phyloP scores from a whole-genome alignment of 2,329 filamentous ascomycete species.

The Penicillium oxalicum region DNA sequence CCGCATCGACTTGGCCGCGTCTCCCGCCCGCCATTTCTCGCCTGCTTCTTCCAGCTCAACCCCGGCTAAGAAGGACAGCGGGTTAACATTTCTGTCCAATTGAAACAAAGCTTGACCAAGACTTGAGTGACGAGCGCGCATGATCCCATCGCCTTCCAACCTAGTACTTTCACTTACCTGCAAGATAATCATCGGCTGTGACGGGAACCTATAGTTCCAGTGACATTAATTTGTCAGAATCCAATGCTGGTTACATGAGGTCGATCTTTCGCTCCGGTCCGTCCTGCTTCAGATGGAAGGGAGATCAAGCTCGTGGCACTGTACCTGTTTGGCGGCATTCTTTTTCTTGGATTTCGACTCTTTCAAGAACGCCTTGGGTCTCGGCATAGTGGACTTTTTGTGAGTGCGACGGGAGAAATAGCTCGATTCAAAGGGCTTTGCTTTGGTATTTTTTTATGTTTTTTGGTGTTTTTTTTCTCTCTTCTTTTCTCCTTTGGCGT shows the following conservation, averaged over 20 bases:
- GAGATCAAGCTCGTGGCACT: background rate
- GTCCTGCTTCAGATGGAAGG: background rate
- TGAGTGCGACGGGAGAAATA: background rate
- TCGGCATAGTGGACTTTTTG: constrained; percentile 27
- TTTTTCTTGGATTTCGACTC: constrained; percentile 42
- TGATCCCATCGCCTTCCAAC: no score
- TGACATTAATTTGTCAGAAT: background rate
- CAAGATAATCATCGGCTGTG: constrained; percentile 63
- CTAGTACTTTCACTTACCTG: constrained; percentile 35
- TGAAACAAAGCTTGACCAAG: no score
- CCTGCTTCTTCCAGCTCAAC: constrained; percentile 66
- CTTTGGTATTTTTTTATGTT: background rate
- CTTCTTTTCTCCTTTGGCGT: background rate
- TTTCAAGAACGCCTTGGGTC: constrained; percentile 36
- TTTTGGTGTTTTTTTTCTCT: background rate
- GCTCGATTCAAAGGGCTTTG: background rate
- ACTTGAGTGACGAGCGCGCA: no score
- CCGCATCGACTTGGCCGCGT: constrained; percentile 58
- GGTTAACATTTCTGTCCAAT: no score
- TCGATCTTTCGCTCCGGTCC: background rate
- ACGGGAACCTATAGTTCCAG: constrained; percentile 44
- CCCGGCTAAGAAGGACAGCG: constrained; percentile 42
- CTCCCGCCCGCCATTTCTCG: constrained; percentile 68
- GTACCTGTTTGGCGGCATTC: constrained; percentile 32
- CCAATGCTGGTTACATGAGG: background rate